phyloP scores from a whole-genome alignment of 805 yeast genomes.

The Starmerella potacharoeniae region DNA sequence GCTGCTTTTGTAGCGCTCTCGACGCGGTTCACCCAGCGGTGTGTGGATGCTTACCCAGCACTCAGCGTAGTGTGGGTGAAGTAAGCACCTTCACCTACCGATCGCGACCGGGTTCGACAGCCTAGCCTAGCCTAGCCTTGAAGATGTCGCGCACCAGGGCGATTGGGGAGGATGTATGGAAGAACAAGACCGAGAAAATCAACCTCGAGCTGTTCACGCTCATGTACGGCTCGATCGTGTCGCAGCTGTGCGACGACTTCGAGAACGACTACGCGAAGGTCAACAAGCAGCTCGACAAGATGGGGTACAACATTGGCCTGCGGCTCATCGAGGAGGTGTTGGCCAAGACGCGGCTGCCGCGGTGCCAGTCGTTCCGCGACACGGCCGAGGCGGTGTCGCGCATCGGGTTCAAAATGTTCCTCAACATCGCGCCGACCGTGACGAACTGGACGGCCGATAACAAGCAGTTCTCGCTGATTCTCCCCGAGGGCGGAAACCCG shows the following conservation, averaged over 20 bases:
- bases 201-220: constrained; percentile 89
- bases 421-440: constrained; percentile 67
- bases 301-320: constrained; percentile 93
- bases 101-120: background rate
- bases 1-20: too few relatives aligned
- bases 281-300: constrained; percentile 69
- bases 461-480: constrained; percentile 57
- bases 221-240: constrained; percentile 87
- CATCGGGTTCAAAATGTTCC: constrained; percentile 80
- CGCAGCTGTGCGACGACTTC: constrained; percentile 79
- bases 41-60: background rate
- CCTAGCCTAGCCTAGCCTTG: background rate
- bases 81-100: background rate
- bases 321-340: constrained; percentile 86
- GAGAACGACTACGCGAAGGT: constrained; percentile 65
- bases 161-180: constrained; percentile 86
- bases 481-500: constrained; percentile 63
- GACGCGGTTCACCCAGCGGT: too few relatives aligned
- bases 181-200: constrained; percentile 72
- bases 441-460: constrained; percentile 68
- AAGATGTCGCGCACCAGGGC: constrained; percentile 26
- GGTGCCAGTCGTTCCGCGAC: constrained; percentile 70
- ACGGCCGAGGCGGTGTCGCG: constrained; percentile 80
- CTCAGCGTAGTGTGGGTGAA: background rate
- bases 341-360: constrained; percentile 72